These are phyloP conservation scores for Geotrichum fermentans DNA, from an alignment of 1,139 yeast species.

Conservation along the genomic window DNA sequence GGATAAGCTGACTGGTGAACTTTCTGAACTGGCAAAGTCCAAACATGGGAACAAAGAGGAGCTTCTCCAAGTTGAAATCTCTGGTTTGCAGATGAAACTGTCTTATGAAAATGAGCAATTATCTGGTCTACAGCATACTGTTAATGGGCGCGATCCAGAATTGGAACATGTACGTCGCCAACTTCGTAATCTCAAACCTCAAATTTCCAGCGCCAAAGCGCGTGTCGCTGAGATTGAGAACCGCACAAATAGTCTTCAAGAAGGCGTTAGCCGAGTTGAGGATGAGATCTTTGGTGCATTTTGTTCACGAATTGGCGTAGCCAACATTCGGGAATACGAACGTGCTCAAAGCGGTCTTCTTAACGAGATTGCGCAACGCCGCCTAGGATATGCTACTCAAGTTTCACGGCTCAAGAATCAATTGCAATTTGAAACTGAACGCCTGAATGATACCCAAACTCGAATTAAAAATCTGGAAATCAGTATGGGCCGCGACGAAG, in stretches of 20 bases:
- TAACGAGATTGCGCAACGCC: constrained; percentile 59
- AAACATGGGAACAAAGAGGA: constrained; percentile 54
- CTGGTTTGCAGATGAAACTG: constrained; percentile 50
- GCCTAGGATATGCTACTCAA: constrained; percentile 56
- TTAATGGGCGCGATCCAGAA: constrained; percentile 55
- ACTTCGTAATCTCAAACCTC: constrained; percentile 23
- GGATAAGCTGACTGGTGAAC: constrained; percentile 53
- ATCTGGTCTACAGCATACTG: constrained; percentile 46
- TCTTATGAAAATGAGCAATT: constrained; percentile 51
- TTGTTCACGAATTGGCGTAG: constrained; percentile 51
- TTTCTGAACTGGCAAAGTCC: constrained; percentile 47
- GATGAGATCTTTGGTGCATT: constrained; percentile 49
- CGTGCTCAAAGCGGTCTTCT: constrained; percentile 52
- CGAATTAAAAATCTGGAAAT: constrained; percentile 43
- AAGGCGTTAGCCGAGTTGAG: constrained; percentile 28
- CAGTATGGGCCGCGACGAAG: constrained; percentile 36
- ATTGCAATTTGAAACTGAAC: constrained; percentile 57
- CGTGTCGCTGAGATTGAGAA: constrained; percentile 28
- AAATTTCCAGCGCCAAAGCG: constrained; percentile 20
- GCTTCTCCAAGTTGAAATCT: constrained; percentile 51
- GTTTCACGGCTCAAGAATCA: constrained; percentile 59
- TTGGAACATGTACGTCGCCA: constrained; percentile 45
- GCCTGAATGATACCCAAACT: constrained; percentile 46
- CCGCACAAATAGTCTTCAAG: constrained; percentile 33
- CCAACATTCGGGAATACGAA: constrained; percentile 61